phyloP scores from a whole-genome alignment of 192 early-diverging fungal genomes.

The Backusella macrospora region DNA sequence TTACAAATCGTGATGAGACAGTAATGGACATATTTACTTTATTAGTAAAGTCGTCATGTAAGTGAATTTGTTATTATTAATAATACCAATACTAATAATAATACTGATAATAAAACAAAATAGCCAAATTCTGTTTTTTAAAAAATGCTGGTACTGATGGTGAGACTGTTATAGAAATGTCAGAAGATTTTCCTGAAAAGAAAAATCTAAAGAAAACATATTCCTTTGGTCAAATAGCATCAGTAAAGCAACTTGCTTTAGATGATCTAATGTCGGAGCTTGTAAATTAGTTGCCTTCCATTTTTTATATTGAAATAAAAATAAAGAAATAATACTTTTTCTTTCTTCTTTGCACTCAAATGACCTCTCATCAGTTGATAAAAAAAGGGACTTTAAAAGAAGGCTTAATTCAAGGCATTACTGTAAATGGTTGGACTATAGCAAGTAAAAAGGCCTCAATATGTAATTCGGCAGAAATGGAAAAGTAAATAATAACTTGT shows the following conservation, averaged over 20 bases:
- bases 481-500: constrained; percentile 43
- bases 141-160: not conserved
- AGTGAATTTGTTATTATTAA: not conserved
- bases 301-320: not conserved
- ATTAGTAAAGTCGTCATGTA: constrained; percentile 20
- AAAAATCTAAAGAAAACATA: not conserved
- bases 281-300: not conserved
- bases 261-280: not conserved
- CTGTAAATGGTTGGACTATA: constrained; percentile 53
- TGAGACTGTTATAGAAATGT: not conserved
- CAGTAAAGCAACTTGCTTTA: not conserved
- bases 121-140: constrained; percentile 6
- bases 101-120: not conserved
- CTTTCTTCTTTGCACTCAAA: not conserved
- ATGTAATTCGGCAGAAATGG: constrained; percentile 58
- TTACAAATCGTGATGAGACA: not conserved
- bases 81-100: not conserved
- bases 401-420: constrained; percentile 46
- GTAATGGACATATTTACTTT: constrained; percentile 1
- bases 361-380: constrained; percentile 26
- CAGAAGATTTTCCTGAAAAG: not conserved
- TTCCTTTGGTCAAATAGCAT: not conserved
- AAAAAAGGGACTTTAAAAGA: constrained; percentile 45
- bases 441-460: constrained; percentile 54
- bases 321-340: not conserved